These are phyloP conservation scores for Botryotinia calthae DNA, from an alignment of 2,329 filamentous ascomycete species.

Conservation along the genomic window DNA sequence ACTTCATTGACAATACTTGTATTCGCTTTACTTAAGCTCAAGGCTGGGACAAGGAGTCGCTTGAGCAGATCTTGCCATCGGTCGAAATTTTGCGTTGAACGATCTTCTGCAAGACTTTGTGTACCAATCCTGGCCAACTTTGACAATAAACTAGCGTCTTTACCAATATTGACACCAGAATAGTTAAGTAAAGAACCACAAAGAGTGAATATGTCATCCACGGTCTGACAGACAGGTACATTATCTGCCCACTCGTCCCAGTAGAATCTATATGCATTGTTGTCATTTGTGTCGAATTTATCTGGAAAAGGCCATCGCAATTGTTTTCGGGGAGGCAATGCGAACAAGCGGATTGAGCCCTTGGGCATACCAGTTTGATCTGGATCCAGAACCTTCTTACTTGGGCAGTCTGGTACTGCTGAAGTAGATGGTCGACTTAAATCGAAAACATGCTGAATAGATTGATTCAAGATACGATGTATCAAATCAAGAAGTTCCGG, in stretches of 20 bases:
- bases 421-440: constrained; percentile 38
- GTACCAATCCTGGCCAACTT: constrained; percentile 85
- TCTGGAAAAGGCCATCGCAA: constrained; percentile 85
- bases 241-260: constrained; percentile 98
- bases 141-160: constrained; percentile 71
- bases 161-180: constrained; percentile 85
- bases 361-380: constrained; percentile 70
- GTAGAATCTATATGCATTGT: constrained; percentile 83
- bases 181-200: constrained; percentile 82
- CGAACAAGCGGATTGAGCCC: constrained; percentile 61
- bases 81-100: constrained; percentile 64
- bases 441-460: constrained; percentile 70
- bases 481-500: constrained; percentile 78
- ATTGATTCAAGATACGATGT: constrained; percentile 81
- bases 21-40: constrained; percentile 84
- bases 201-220: constrained; percentile 87
- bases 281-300: constrained; percentile 70
- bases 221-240: constrained; percentile 81
- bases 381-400: constrained; percentile 48
- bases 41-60: constrained; percentile 78
- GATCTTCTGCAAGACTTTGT: constrained; percentile 68
- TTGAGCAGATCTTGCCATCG: constrained; percentile 86
- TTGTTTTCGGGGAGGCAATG: constrained; percentile 61
- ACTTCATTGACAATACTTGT: constrained; percentile 81
- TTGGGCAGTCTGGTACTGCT: constrained; percentile 48